Evolutionary conservation across 2,329 filamentous ascomycete species (phyloP), one percentile per base, ranked within the genome.

Genomic region (Xylaria sp.): DNA sequence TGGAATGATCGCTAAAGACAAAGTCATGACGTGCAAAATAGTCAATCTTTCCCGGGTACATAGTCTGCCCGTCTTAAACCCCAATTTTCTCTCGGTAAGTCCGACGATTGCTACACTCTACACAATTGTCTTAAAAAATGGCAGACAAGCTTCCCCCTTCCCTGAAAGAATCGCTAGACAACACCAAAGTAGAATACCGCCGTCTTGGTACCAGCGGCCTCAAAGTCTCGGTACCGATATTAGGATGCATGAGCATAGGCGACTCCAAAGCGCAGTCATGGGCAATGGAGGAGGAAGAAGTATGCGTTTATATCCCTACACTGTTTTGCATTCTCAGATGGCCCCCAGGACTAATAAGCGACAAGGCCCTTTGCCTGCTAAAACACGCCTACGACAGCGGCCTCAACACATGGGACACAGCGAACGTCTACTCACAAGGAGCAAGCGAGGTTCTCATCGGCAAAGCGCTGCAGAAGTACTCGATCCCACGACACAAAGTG

Each of bases 171-270:
- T 40, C 13, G 9, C 37, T 40, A 8, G 37, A 17, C n/a, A 40
- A 17, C n/a, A 40, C 37, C 37, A 40, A 40, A 10, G 37, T 17
- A 13, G 37, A 40, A 19, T 84, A 83, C 69, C 77, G 79, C 68
- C 77, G 80, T 56, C 78, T 90, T 9, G 87, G 88, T 33, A 84
- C 81, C 62, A 85, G 81, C 52, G 87, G 88, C 31, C 82, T 90
- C 13, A 82, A 82, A 54, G 79, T 89, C 43, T 89, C 87, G 0
- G 81, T 84, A 51, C 84, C 88, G 40, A 87, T 90, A 58, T 78
- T 90, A 38, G 88, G 88, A 0, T 81, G 82, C 62, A 90, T 90
- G 87, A 83, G 80, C 70, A 85, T 87, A 62, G 87, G 87, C 21
- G 77, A 81, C 61, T 72, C 77, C 1, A 73, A 80, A 40, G 83